Conservation (phyloP, 495 filamentous ascomycete genomes). For the Penicillium silybi region DNA sequence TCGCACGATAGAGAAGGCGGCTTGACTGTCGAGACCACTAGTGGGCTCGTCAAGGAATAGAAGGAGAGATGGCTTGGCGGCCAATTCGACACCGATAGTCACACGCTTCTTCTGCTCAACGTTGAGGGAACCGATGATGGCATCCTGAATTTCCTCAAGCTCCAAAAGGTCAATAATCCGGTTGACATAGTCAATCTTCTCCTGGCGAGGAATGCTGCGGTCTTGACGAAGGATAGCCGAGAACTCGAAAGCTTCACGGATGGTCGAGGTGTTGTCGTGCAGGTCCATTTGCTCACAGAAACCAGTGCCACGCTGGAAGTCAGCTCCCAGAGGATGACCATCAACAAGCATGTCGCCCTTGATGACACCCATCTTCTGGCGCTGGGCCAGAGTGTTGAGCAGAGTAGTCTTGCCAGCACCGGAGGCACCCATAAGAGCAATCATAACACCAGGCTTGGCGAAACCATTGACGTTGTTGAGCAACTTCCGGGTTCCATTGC, state of each 20-base stretch:
- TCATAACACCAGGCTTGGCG: constrained; percentile 76
- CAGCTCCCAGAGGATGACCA: constrained; percentile 59
- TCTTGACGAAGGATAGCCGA: constrained; percentile 63
- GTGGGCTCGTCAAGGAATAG: constrained; percentile 83
- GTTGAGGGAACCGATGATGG: constrained; percentile 51
- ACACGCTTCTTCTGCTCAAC: constrained; percentile 70
- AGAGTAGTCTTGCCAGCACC: constrained; percentile 82
- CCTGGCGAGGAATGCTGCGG: constrained; percentile 39
- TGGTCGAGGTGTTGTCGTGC: constrained; percentile 64
- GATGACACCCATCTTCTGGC: constrained; percentile 68
- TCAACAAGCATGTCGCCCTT: constrained; percentile 75
- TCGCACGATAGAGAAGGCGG: constrained; percentile 74
- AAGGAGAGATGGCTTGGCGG: constrained; percentile 75
- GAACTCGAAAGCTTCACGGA: constrained; percentile 65
- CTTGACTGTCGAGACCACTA: constrained; percentile 80
- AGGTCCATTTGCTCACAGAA: constrained; percentile 88
- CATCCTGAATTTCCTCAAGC: constrained; percentile 52
- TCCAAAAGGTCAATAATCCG: constrained; percentile 59
- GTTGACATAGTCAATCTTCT: constrained; percentile 59
- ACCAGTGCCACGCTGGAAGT: constrained; percentile 78
- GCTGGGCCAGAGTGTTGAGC: constrained; percentile 71
- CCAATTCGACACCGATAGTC: constrained; percentile 90
- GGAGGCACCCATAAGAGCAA: constrained; percentile 78
- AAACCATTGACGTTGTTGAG: constrained; percentile 71
- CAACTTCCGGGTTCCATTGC: constrained; percentile 64